Evolutionary conservation across 2,329 filamentous ascomycete species (phyloP).

Genomic region (Phymatotrichopsis omnivora): DNA sequence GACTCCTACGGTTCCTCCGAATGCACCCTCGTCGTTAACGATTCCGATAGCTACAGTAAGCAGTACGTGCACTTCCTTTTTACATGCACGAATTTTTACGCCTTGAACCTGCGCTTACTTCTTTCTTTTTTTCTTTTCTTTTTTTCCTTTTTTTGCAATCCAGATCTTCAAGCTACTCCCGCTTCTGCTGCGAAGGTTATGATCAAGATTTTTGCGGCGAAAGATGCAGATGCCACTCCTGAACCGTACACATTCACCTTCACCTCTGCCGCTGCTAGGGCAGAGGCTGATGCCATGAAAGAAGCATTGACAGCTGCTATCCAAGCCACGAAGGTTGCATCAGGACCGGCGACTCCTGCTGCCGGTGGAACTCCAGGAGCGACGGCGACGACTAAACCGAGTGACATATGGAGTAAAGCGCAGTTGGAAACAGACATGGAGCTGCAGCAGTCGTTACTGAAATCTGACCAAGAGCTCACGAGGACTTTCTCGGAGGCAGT

Average conservation of each 20-base stretch:
- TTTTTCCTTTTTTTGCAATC: slow-evolving; percentile 23
- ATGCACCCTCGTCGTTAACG: slow-evolving; percentile 54
- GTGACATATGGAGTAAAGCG: slow-evolving; percentile 63
- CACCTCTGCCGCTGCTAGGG: slow-evolving; percentile 66
- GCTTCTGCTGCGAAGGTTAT: slow-evolving; percentile 82
- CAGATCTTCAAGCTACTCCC: slow-evolving; percentile 91
- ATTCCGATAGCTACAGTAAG: slow-evolving; percentile 68
- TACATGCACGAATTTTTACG: background rate
- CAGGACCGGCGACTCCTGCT: slow-evolving; percentile 33
- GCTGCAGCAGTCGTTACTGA: slow-evolving; percentile 79
- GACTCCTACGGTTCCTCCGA: slow-evolving; percentile 57
- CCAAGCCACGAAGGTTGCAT: slow-evolving; percentile 51
- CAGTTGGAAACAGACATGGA: slow-evolving; percentile 67
- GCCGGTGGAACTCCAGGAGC: slow-evolving; percentile 24
- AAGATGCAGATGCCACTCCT: slow-evolving; percentile 18
- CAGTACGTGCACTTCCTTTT: slow-evolving; percentile 48
- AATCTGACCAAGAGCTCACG: slow-evolving; percentile 62
- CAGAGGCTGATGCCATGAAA: slow-evolving; percentile 77
- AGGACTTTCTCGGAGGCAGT: slow-evolving; percentile 82
- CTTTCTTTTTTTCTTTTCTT: slow-evolving; percentile 9
- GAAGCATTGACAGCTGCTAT: slow-evolving; percentile 71
- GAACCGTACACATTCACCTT: slow-evolving; percentile 80
- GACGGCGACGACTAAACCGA: slow-evolving; percentile 38
- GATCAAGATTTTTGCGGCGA: slow-evolving; percentile 72
- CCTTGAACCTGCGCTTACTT: background rate